Evolutionary conservation across 208 protist genomes (phyloP), one percentile per base, ranked within the genome.

Genomic region (Endotrypanum monterogeii): DNA sequence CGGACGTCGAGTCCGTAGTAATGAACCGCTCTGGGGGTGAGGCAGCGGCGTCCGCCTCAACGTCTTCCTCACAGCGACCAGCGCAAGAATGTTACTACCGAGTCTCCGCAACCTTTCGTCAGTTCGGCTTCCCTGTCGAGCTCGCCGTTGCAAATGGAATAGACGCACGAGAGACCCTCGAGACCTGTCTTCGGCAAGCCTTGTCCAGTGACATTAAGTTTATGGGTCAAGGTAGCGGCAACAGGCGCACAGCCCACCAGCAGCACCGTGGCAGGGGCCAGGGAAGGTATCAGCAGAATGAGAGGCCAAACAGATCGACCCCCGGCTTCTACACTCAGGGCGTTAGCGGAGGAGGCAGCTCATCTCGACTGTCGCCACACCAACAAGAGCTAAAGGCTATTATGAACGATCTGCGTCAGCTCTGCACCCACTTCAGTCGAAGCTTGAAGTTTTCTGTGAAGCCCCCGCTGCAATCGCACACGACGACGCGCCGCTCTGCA

Each of bases 121-220:
- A 93, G 78, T 83, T 97, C 56, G 91, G 89, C 2, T 97, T 95
- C 55, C 88, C 93, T 1, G 85, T 97, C 2, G 90, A 97, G 79
- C 78, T 97, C 32, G 93, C 90, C 12, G 83, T 82, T 35, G 85
- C 83, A 5, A 93, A 81, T 51, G 88, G 93, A 0, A 46, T 28
- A 9, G 50, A 80, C 30, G 70, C 78, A 0, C 67, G 79, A 12
- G 84, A 89, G 48, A 83, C 84, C 18, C 83, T 97, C 41, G 82
- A 89, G 46, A 48, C 77, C 39, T 92, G 86, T 35, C 75, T 97
- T 44, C 82, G 78, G 16, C 89, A 95, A 58, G 86, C 93, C 6
- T 76, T 97, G n/a, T 79, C 74, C 28, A 95, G 90, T 61, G 93
- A 95, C 62, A 81, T 97, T 8, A 82, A 80, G 51, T 97, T 94